Percentiles rank a stretch among this genome's conserved stretches.
Conservation (phyloP, 2,329 filamentous ascomycete genomes). For the Hypoxylon sp. region DNA sequence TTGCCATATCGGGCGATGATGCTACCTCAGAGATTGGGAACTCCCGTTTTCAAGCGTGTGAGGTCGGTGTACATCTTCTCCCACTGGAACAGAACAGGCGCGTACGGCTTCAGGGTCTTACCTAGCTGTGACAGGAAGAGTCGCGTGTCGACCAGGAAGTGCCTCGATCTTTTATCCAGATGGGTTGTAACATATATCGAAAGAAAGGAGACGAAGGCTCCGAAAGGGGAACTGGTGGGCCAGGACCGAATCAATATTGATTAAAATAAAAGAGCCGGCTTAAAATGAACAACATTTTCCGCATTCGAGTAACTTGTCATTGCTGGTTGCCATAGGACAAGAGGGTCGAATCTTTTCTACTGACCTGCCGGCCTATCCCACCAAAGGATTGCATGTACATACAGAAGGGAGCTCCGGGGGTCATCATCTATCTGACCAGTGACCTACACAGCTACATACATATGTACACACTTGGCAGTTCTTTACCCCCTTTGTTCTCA, state of each 20-base stretch:
- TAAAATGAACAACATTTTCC: conserved; percentile 22
- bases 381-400: conserved; percentile 1
- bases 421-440: neutral
- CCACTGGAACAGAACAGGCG: conserved; percentile 17
- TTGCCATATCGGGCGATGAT: conserved; percentile 5
- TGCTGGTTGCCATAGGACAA: neutral
- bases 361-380: conserved; percentile 1
- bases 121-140: conserved; percentile 17
- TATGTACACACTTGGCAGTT: neutral
- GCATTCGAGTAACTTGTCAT: conserved; percentile 9
- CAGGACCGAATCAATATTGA: conserved; percentile 20
- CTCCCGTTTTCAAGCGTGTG: conserved; percentile 15
- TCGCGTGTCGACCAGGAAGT: conserved; percentile 20
- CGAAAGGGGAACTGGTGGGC: conserved; percentile 30
- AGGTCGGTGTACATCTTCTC: neutral
- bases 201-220: conserved; percentile 36
- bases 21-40: conserved; percentile 15
- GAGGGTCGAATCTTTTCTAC: conserved; percentile 9
- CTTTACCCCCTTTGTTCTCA: neutral
- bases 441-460: neutral
- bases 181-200: conserved; percentile 28
- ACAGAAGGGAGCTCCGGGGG: conserved; percentile 3
- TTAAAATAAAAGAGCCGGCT: conserved; percentile 17
- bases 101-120: conserved; percentile 13
- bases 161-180: conserved; percentile 37